These are phyloP conservation scores for Bipolaris victoriae DNA, from an alignment of 2,329 filamentous ascomycete genomes.

Conservation along the genomic window DNA sequence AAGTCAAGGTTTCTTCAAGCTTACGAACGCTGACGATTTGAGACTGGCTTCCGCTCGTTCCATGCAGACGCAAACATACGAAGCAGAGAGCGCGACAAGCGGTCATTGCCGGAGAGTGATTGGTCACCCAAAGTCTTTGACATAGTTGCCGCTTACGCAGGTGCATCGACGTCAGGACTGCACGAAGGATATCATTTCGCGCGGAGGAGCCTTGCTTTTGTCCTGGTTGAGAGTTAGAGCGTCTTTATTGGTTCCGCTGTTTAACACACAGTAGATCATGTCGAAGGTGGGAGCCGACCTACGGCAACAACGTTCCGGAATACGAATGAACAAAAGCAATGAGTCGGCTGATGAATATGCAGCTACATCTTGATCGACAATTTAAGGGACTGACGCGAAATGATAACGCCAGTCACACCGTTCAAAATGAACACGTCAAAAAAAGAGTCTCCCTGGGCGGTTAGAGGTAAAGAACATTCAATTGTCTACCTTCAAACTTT, in stretches of 20 bases:
- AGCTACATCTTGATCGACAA: background rate
- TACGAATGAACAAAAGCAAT: background rate
- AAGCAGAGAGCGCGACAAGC: background rate
- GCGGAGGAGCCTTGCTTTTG: background rate
- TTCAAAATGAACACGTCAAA: background rate
- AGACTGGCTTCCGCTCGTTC: background rate
- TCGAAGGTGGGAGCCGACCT: too few species aligned
- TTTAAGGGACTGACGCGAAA: background rate
- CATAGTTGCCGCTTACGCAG: background rate
- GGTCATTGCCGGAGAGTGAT: background rate
- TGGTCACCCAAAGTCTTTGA: background rate
- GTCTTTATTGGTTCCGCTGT: background rate
- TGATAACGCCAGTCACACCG: too few species aligned
- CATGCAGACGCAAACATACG: background rate
- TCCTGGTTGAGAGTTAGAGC: background rate
- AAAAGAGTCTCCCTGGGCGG: background rate
- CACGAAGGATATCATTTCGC: background rate
- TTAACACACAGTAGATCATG: background rate
- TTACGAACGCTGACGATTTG: background rate
- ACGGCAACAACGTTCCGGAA: background rate
- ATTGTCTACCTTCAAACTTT: background rate
- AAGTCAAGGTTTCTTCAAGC: background rate
- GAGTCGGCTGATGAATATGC: background rate
- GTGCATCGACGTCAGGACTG: background rate
- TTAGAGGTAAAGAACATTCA: too few species aligned